Conservation (phyloP, 1,139 yeast genomes). For the Pichiaceae sp. region DNA sequence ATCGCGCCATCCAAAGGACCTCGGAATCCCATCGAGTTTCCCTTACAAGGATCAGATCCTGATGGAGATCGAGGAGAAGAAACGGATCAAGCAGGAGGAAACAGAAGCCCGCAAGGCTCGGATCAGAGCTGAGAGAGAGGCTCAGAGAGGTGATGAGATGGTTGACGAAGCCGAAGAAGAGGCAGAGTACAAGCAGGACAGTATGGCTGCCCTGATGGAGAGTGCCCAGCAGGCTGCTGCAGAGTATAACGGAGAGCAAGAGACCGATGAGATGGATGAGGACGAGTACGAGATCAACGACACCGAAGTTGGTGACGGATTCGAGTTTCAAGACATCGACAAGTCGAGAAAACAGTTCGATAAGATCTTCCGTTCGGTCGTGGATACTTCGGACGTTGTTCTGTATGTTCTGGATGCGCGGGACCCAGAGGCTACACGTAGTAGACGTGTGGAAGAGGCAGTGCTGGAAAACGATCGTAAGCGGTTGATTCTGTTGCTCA, state of each 20-base stretch:
- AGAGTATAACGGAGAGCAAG: conserved; percentile 54
- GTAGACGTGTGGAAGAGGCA: conserved; percentile 84
- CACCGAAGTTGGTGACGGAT: conserved; percentile 29
- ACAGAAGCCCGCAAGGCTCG: conserved; percentile 35
- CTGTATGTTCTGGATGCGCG: conserved; percentile 93
- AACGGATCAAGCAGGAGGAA: conserved; percentile 55
- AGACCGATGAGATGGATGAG: conserved; percentile 29
- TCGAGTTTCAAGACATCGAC: conserved; percentile 44
- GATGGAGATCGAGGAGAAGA: conserved; percentile 69
- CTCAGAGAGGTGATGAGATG: conserved; percentile 5
- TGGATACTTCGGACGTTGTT: conserved; percentile 84
- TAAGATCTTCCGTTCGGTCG: conserved; percentile 73
- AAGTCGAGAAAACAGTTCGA: conserved; percentile 90
- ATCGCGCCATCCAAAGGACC: conserved; percentile 74
- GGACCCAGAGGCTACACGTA: conserved; percentile 94
- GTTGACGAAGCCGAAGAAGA: conserved; percentile 36
- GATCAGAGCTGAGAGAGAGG: conserved; percentile 30
- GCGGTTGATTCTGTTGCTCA: conserved; percentile 75
- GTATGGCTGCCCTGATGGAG: conserved; percentile 80
- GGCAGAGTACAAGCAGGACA: conserved; percentile 32
- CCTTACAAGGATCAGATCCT: conserved; percentile 86
- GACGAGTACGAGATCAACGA: conserved; percentile 39
- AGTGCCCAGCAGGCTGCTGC: conserved; percentile 85
- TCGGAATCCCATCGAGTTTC: conserved; percentile 90
- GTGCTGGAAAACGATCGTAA: conserved; percentile 76